Percentiles rank a stretch among this genome's conserved stretches.
These are phyloP conservation scores for Boletellus ananas DNA, from an alignment of 768 basidiomycete species.

Conservation along the genomic window DNA sequence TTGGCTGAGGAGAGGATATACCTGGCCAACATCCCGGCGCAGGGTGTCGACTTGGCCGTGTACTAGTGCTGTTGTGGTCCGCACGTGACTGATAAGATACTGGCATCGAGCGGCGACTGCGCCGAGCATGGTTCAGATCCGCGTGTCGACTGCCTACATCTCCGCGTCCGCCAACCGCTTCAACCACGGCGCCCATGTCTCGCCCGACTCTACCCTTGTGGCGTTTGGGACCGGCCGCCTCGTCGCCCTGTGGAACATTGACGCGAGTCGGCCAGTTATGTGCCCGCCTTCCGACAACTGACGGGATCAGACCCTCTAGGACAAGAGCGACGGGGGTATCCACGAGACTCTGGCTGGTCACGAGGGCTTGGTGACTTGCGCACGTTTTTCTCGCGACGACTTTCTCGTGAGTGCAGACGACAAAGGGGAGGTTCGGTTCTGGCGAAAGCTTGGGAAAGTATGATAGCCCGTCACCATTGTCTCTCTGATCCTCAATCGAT, in stretches of 20 bases:
- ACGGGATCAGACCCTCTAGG: slow-evolving; percentile 34
- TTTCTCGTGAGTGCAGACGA: slow-evolving; percentile 73
- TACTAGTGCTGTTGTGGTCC: not conserved
- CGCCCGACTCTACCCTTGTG: slow-evolving; percentile 35
- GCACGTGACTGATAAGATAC: slow-evolving; percentile 21
- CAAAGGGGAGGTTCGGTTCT: slow-evolving; percentile 60
- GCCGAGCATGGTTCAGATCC: slow-evolving; percentile 9
- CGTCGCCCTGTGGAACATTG: slow-evolving; percentile 57
- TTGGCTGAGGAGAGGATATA: slow-evolving; percentile 38
- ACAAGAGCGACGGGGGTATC: slow-evolving; percentile 50
- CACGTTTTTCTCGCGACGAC: slow-evolving; percentile 58
- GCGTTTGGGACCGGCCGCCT: slow-evolving; percentile 56
- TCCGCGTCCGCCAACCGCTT: slow-evolving; percentile 48
- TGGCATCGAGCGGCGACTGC: not conserved
- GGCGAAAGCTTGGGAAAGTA: slow-evolving; percentile 43
- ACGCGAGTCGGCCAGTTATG: slow-evolving; percentile 34
- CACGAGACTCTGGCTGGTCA: slow-evolving; percentile 73
- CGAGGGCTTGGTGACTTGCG: slow-evolving; percentile 66
- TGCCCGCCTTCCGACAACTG: not conserved
- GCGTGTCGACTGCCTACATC: slow-evolving; percentile 37
- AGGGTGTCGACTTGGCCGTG: slow-evolving; percentile 20
- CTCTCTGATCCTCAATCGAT: slow-evolving; percentile 6
- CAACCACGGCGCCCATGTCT: slow-evolving; percentile 36
- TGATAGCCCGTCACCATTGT: slow-evolving; percentile 4
- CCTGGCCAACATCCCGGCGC: slow-evolving; percentile 35